Base-by-base conservation (phyloP, 306 rosid species). In the Echinosophora koreensis region DNA sequence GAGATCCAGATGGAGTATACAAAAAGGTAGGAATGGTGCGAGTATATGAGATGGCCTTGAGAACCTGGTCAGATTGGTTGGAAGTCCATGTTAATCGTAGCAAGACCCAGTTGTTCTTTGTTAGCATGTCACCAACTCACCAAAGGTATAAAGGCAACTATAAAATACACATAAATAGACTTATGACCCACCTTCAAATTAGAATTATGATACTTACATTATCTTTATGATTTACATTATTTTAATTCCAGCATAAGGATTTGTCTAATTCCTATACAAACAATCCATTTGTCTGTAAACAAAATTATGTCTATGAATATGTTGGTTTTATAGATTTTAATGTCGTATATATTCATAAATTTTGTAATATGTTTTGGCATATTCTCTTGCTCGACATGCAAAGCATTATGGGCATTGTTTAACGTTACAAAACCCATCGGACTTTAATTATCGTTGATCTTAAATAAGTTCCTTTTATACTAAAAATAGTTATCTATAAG, bases 11-110 rank as follows among this genome's bases (percentile, higher is more conserved):
- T 64, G 85, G 88, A 4, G 78, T 86, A 5, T 77, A 59, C 72
- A 91, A 88, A 85, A 82, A 28, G 14, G 89, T 89, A 12, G 82
- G 59, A 80, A 91, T 88, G 89, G 79, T 81, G 15, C 2, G 86
- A 7, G 93, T 82, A 14, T 93, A 87, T 84, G 95, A 91, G 66
- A 88, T 93, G 93, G 98, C 97, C 3, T 34, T 91, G 39, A 88
- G 87, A 68, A 93, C 98, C 1, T 89, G 90, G 98, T 88, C 85
- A 82, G 90, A 93, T 63, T 91, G 98, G 98, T 70, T 89, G 86
- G 98, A 93, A 85, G 51, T 93, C 10, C 92, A 83, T 63, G 87
- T 91, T 11, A 72, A 93, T 66, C 81, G 78, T 60, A 87, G 67
- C 83, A 93, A 88, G 57, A 89, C 98, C 32, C 73, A 83, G 2